phyloP scores from a whole-genome alignment of 1,139 yeast species.

The Citeromyces hawaiiensis region DNA sequence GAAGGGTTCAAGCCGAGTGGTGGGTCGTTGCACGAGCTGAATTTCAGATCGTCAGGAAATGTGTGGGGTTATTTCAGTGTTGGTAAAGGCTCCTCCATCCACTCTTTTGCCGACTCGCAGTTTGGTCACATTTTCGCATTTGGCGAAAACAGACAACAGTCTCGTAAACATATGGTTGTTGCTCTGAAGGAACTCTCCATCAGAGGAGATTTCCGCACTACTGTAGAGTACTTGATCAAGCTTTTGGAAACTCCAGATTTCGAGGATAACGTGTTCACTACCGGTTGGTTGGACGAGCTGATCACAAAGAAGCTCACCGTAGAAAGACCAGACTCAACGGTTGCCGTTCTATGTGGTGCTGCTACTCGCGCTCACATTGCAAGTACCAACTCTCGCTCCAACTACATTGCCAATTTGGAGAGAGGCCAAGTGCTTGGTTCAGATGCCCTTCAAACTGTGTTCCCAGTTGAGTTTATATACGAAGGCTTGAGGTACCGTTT shows the following conservation, averaged over 20 bases:
- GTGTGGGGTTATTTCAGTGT: slow-evolving; percentile 99
- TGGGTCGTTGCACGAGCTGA: slow-evolving; percentile 79
- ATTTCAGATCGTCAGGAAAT: slow-evolving; percentile 85
- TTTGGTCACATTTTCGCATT: slow-evolving; percentile 98
- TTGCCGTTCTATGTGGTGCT: slow-evolving; percentile 96
- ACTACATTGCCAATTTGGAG: slow-evolving; percentile 63
- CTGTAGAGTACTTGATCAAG: slow-evolving; percentile 92
- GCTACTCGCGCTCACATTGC: slow-evolving; percentile 85
- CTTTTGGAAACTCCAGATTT: slow-evolving; percentile 92
- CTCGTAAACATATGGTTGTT: slow-evolving; percentile 97
- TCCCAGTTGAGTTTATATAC: slow-evolving; percentile 88
- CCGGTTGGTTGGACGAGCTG: slow-evolving; percentile 97
- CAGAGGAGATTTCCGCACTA: slow-evolving; percentile 96
- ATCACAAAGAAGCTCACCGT: slow-evolving; percentile 88
- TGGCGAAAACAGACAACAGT: slow-evolving; percentile 96
- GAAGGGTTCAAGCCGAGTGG: slow-evolving; percentile 94
- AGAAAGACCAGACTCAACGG: slow-evolving; percentile 83
- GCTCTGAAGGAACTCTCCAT: slow-evolving; percentile 92
- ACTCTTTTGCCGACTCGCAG: slow-evolving; percentile 95
- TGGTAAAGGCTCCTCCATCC: slow-evolving; percentile 92
- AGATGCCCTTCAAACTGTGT: slow-evolving; percentile 69
- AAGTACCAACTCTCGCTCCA: slow-evolving; percentile 56
- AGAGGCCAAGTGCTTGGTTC: slow-evolving; percentile 92
- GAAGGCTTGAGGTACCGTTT: slow-evolving; percentile 89
- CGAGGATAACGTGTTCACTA: slow-evolving; percentile 90